phyloP scores from a whole-genome alignment of 345 rosid species.

The Punica granatum region DNA sequence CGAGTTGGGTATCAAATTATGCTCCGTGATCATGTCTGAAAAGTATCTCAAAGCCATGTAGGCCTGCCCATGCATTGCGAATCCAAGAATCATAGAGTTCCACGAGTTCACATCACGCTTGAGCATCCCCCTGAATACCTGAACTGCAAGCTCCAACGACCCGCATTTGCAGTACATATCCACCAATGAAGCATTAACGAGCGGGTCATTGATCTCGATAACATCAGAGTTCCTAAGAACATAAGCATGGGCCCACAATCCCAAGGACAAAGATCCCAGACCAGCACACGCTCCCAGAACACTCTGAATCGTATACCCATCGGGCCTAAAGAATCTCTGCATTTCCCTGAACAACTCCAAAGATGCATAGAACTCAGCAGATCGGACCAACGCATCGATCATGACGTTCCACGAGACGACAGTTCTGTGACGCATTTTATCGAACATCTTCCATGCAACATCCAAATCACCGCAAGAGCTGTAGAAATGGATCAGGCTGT shows the following conservation, averaged over 20 bases:
- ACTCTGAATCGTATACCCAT: conserved; percentile 70
- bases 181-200: conserved; percentile 52
- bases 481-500: conserved; percentile 74
- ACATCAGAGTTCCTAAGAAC: conserved; percentile 31
- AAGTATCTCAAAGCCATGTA: conserved; percentile 44
- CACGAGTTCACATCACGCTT: conserved; percentile 59
- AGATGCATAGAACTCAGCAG: conserved; percentile 47
- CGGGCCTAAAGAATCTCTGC: conserved; percentile 46
- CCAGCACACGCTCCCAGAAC: conserved; percentile 61
- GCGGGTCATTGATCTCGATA: conserved; percentile 30
- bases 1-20: conserved; percentile 40
- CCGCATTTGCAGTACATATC: conserved; percentile 91
- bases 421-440: conserved; percentile 53
- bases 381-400: conserved; percentile 60
- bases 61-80: conserved; percentile 65
- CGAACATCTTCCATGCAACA: conserved; percentile 48
- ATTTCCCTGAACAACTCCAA: conserved; percentile 41
- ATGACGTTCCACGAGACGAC: conserved; percentile 71
- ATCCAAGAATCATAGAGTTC: conserved; percentile 72
- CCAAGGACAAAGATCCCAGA: conserved; percentile 55
- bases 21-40: conserved; percentile 26
- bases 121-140: conserved; percentile 55
- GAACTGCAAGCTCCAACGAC: conserved; percentile 42
- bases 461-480: conserved; percentile 58
- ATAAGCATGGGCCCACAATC: conserved; percentile 69